Evolutionary conservation across 2,329 filamentous ascomycete genomes (phyloP), one percentile per base, ranked within the genome.

Genomic region (Phoma herbarum): DNA sequence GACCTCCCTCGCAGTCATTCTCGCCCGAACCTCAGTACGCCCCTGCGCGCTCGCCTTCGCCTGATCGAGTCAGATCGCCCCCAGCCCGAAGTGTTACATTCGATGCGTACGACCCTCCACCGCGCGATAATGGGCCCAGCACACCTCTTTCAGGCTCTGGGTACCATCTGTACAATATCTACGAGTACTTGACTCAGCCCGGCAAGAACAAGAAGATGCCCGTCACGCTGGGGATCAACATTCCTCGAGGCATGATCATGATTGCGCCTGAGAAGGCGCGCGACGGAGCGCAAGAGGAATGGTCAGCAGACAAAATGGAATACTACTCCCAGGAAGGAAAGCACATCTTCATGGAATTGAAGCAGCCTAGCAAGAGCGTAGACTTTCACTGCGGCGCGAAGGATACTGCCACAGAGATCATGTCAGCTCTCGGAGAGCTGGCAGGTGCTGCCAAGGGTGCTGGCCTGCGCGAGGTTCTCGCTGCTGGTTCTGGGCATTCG

Each of bases 161-260:
- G 2, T 98, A 93, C 73, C 93, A 96, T 73, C 84, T 98, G 77
- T 98, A 97, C 79, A 97, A 97, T 70, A 93, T 98, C 70, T 96
- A 93, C 74, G 94, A 98, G 79, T 97, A 97, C 90, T 87, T 97
- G 4, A 94, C 93, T n/a, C 88, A 95, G 43, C 93, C 97, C 87
- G 94, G 94, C 56, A 97, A 96, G 81, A 90, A 91, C 71, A 97
- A 97, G 83, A 98, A 98, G 81, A 95, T 97, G 91, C 93, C 94
- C 1, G 97, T 93, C n/a, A 97, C 92, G 0, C 79, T 98, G 35
- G 94, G 94, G n/a, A 90, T 98, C 72, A 97, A 98, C 74, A 83
- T 95, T 55, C 88, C 90, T 46, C 96, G 92, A 16, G 93, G 93
- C 37, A 86, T 90, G 29, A 96, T 99, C 66, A 88, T 97, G 78